Evolutionary conservation across 1,139 yeast species (phyloP).

Genomic region (Saccharomyces pastorianus): DNA sequence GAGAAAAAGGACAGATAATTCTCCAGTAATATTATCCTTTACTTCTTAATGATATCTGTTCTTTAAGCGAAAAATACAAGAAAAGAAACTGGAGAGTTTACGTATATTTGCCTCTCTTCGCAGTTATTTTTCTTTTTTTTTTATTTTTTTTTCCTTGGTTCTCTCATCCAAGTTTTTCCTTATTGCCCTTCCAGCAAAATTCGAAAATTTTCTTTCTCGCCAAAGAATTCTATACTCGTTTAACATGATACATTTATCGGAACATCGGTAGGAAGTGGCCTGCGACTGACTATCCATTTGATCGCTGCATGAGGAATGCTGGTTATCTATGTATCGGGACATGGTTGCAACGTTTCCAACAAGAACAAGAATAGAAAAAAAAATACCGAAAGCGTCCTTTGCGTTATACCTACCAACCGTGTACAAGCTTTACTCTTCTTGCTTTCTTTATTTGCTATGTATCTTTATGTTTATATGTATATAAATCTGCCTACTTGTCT

Average conservation of each 20-base stretch:
- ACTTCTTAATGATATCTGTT: background rate
- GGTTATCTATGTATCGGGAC: background rate
- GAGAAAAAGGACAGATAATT: background rate
- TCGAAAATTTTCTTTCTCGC: background rate
- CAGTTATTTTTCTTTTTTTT: background rate
- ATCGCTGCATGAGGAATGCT: background rate
- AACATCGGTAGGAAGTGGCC: background rate
- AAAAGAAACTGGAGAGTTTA: background rate
- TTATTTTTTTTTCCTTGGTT: background rate
- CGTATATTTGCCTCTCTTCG: background rate
- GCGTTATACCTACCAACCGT: too few species aligned
- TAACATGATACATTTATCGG: background rate
- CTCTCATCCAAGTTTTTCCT: slow-evolving; percentile 1
- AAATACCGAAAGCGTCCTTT: too few species aligned
- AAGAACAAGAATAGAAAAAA: background rate
- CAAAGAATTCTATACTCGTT: background rate
- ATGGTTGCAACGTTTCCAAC: background rate
- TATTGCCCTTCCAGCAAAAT: background rate
- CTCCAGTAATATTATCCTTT: background rate
- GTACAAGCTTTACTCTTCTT: background rate
- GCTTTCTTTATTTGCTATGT: background rate
- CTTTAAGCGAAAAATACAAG: background rate
- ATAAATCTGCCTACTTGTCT: background rate
- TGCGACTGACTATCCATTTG: background rate
- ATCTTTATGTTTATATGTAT: background rate